A percentile compares a stretch with the other conserved stretches of the same genome.
These are phyloP conservation scores for Candida hispaniensis DNA, from an alignment of 805 yeast genomes.

Conservation along the genomic window DNA sequence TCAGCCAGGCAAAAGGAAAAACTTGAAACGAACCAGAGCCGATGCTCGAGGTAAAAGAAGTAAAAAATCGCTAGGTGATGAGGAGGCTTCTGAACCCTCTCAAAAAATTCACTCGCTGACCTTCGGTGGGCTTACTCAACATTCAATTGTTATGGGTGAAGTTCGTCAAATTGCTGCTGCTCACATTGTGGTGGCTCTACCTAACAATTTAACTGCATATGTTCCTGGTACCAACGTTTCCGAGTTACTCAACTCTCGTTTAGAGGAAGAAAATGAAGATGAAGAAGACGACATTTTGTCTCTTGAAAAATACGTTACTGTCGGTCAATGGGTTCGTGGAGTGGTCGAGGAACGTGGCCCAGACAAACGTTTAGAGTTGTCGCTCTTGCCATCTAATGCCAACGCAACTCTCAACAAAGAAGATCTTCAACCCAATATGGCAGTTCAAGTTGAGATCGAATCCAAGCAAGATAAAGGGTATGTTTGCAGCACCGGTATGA, in stretches of 20 bases:
- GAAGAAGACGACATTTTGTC: constrained; percentile 29
- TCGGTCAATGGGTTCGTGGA: constrained; percentile 86
- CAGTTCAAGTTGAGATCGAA: constrained; percentile 65
- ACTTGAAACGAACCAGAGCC: constrained; percentile 1
- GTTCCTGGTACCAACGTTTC: constrained; percentile 59
- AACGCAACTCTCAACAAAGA: constrained; percentile 39
- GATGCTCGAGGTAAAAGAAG: constrained; percentile 19
- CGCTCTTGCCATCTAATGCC: constrained; percentile 63
- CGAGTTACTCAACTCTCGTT: constrained; percentile 41
- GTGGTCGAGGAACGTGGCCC: constrained; percentile 48
- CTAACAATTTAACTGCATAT: constrained; percentile 73
- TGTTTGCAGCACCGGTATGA: constrained; percentile 57
- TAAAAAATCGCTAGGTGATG: constrained; percentile 21
- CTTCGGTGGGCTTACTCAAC: constrained; percentile 56
- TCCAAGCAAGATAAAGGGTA: constrained; percentile 91
- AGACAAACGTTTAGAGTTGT: constrained; percentile 56
- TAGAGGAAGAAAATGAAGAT: constrained; percentile 35
- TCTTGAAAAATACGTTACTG: constrained; percentile 49
- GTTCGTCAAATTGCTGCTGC: constrained; percentile 46
- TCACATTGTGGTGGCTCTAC: constrained; percentile 60
- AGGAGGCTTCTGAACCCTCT: constrained; percentile 24
- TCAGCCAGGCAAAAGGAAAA: neutral
- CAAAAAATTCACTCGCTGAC: constrained; percentile 45
- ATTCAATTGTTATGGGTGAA: constrained; percentile 70
- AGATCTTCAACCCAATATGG: constrained; percentile 47